phyloP scores from a whole-genome alignment of 345 rosid genomes.

The Clarkia xantiana region DNA sequence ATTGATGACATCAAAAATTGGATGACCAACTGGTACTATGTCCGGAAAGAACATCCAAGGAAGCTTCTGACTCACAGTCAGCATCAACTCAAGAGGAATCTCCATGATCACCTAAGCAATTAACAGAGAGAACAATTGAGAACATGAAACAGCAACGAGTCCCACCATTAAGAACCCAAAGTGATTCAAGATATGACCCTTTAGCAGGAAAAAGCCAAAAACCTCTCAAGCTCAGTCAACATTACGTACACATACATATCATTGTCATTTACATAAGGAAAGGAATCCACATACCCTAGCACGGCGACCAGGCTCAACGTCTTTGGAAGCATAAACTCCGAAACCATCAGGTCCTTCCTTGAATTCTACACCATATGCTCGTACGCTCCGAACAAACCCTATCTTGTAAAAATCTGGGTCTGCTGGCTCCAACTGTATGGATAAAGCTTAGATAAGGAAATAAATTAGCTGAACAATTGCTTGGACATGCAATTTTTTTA shows the following conservation, averaged over 20 bases:
- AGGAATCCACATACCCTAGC: constrained; percentile 49
- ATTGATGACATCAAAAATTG: constrained; percentile 82
- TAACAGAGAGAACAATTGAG: constrained; percentile 6
- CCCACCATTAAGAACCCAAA: no score
- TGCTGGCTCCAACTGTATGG: constrained; percentile 42
- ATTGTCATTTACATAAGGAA: neutral
- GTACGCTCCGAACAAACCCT: constrained; percentile 67
- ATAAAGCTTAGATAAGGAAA: neutral
- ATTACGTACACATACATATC: no score
- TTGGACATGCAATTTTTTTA: neutral
- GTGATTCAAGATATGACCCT: no score
- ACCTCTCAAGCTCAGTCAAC: no score
- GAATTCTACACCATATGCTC: constrained; percentile 82
- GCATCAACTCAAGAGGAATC: constrained; percentile 84
- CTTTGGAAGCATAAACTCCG: constrained; percentile 87
- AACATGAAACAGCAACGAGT: neutral
- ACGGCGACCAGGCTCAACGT: constrained; percentile 70
- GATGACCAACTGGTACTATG: constrained; percentile 80
- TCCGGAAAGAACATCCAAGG: constrained; percentile 99
- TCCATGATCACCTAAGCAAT: constrained; percentile 70
- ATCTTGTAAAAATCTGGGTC: constrained; percentile 95
- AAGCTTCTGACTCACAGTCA: constrained; percentile 67
- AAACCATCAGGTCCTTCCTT: constrained; percentile 87
- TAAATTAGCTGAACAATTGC: neutral
- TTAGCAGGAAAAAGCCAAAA: no score